Base-by-base conservation (phyloP, 2,329 filamentous ascomycete species). In the Colletotrichum camelliae region DNA sequence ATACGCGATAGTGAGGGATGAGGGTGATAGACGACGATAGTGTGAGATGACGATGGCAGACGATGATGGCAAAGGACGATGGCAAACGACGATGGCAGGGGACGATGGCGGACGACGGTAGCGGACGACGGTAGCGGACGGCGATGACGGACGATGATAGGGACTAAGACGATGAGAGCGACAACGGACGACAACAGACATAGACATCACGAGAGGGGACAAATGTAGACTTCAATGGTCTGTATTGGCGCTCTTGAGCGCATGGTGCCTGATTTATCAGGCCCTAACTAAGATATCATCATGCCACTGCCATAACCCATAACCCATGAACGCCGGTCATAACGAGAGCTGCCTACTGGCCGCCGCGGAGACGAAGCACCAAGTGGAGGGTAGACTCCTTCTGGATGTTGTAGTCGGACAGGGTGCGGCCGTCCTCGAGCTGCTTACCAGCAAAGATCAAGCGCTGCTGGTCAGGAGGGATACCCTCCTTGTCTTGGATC, bases 371-470 rank as follows among this genome's bases (percentile, higher is more conserved):
- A 85, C 95, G 94, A 70, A 97, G 94, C 77, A 97, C 95, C 62
- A 97, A 88, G 82, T 94, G 93, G 15, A 96, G 90, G 0, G 95
- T 96, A 1, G 93, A 94, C 83, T 96, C 95, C 88, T 96, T 96
- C 86, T 98, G 96, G 62, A 98, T 98, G 89, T 98, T 98, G 92
- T 98, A 98, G 84, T 98, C 96, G 67, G 92, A 94, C 1, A 98
- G 89, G 1, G 96, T 98, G 27, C 96, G 94, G 65, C 96, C 96
- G 80, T 98, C 96, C 84, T 98, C 95, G 1, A 98, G 87, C 86
- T 98, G 95, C 91, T 98, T 98, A 75, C 96, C 96, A 64, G 96
- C 95, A 78, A 98, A 98, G 83, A 98, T 98, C 15, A 98, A 88
- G 81, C 96, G 95, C 87, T 98, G 96, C 86, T 98, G 96, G 85